A percentile compares a stretch with the other conserved stretches of the same genome.
Evolutionary conservation across 768 basidiomycete genomes (phyloP).

Genomic region (Xerocomus spinulosus): DNA sequence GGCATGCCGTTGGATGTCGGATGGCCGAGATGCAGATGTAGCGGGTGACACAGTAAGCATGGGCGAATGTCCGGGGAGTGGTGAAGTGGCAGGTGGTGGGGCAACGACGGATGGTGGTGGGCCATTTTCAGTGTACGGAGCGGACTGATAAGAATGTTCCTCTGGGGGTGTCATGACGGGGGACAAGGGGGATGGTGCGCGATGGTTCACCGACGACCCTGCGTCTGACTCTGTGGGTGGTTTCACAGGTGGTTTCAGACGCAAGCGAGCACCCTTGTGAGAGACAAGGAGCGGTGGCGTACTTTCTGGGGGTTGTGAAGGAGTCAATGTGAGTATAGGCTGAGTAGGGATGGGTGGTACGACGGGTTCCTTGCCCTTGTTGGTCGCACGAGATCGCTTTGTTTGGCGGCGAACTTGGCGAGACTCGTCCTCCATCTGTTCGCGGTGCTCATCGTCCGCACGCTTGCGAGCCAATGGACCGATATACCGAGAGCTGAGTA

Average conservation of each 20-base stretch:
- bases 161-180: conserved; percentile 34
- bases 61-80: conserved; percentile 22
- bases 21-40: conserved; percentile 21
- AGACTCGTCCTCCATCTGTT: conserved; percentile 43
- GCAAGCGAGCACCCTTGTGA: conserved; percentile 44
- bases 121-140: conserved; percentile 23
- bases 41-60: conserved; percentile 15
- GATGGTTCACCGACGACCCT: conserved; percentile 17
- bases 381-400: conserved; percentile 29
- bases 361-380: conserved; percentile 38
- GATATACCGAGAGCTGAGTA: conserved; percentile 43
- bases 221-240: conserved; percentile 22
- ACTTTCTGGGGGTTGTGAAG: conserved; percentile 18
- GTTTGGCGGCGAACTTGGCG: conserved; percentile 37
- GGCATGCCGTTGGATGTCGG: conserved; percentile 37
- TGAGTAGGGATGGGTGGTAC: conserved; percentile 19
- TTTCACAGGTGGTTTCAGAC: conserved; percentile 44
- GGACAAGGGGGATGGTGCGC: conserved; percentile 29
- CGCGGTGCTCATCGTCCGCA: conserved; percentile 39
- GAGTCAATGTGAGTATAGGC: conserved; percentile 27
- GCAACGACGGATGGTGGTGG: conserved; percentile 14
- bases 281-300: conserved; percentile 38
- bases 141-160: conserved; percentile 27
- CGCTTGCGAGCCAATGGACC: conserved; percentile 43
- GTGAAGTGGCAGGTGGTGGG: conserved; percentile 14